These are phyloP conservation scores for Mucor sp. DNA, from an alignment of 371 early-diverging fungal species.

Conservation along the genomic window DNA sequence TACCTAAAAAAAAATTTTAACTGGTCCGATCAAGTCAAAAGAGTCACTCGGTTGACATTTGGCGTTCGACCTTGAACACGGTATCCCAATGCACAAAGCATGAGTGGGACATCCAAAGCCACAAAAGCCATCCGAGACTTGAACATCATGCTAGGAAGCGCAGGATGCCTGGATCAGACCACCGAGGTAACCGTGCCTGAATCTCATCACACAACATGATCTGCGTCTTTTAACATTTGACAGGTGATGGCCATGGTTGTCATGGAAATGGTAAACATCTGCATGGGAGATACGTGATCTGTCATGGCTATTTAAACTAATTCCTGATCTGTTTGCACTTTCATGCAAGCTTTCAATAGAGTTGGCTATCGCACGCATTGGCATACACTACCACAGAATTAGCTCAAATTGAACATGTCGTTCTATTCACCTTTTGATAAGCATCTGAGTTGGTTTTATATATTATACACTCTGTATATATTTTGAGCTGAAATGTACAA, in stretches of 20 bases:
- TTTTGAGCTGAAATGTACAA: no score
- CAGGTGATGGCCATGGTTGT: background rate
- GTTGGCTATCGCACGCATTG: background rate
- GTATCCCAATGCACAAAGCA: background rate
- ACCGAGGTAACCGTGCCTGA: background rate
- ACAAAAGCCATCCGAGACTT: slow-evolving; percentile 4
- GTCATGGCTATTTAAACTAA: background rate
- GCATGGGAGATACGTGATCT: background rate
- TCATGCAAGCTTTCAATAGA: background rate
- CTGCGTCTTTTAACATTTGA: background rate
- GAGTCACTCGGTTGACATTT: background rate
- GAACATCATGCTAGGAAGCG: background rate
- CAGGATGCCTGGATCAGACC: background rate
- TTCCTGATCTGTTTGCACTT: background rate
- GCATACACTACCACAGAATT: background rate
- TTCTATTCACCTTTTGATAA: background rate
- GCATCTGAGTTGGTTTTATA: background rate
- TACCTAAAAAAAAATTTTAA: slow-evolving; percentile 22
- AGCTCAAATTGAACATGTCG: background rate
- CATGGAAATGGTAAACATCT: background rate
- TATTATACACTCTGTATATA: no score
- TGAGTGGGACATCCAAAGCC: slow-evolving; percentile 5
- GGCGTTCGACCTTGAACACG: background rate
- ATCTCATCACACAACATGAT: background rate
- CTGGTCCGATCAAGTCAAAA: slow-evolving; percentile 2